Evolutionary conservation across 176 grass and related monocot species (phyloP).

Genomic region (Zoysia pacifica): DNA sequence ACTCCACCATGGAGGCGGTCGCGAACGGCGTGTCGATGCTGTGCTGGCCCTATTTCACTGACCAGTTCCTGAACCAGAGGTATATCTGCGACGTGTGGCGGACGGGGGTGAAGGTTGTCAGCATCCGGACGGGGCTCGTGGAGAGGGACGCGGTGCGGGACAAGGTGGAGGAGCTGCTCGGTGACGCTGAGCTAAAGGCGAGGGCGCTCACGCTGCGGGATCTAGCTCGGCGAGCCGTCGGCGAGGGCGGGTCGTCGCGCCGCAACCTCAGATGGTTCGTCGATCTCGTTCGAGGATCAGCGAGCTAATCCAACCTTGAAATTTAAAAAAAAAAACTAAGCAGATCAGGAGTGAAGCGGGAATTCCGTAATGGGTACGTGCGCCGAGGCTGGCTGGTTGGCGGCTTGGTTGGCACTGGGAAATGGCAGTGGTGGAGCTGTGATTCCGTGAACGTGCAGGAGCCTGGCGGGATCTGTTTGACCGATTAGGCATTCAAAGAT

Average conservation of each 20-base stretch:
- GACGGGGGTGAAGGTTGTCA: slow-evolving; percentile 44
- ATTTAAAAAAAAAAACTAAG: too few relatives aligned
- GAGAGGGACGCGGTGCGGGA: slow-evolving; percentile 39
- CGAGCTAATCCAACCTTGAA: not conserved
- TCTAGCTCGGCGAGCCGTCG: not conserved
- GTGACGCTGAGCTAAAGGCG: slow-evolving; percentile 25
- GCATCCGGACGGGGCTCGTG: slow-evolving; percentile 16
- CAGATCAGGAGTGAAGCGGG: not conserved
- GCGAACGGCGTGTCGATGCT: slow-evolving; percentile 49
- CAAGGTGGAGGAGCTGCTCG: slow-evolving; percentile 49
- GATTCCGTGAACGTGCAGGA: too few relatives aligned
- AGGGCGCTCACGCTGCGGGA: slow-evolving; percentile 33
- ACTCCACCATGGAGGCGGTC: slow-evolving; percentile 52
- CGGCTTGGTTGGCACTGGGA: too few relatives aligned
- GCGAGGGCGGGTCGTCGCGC: slow-evolving; percentile 24
- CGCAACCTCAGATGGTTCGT: slow-evolving; percentile 29
- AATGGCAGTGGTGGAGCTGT: too few relatives aligned
- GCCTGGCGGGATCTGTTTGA: too few relatives aligned
- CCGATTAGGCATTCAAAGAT: too few relatives aligned
- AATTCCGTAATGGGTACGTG: not conserved
- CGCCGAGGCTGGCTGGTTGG: too few relatives aligned
- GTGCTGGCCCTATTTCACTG: slow-evolving; percentile 61
- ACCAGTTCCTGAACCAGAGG: slow-evolving; percentile 57
- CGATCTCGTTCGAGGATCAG: slow-evolving; percentile 1
- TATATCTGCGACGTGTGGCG: slow-evolving; percentile 71